These are phyloP conservation scores for Debaryomyces hansenii DNA, from an alignment of 805 yeast species.

Conservation along the genomic window DNA sequence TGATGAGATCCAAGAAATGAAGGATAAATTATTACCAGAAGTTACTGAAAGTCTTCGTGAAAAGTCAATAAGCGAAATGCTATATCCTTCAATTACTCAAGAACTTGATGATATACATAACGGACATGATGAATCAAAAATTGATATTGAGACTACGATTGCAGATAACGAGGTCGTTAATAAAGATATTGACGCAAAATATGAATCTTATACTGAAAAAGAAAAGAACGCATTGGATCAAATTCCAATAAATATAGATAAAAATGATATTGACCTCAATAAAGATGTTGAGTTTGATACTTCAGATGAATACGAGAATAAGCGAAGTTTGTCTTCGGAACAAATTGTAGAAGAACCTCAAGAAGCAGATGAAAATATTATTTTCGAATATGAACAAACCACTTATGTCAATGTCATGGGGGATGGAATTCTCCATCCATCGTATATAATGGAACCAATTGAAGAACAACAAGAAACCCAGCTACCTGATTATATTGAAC, in stretches of 20 bases:
- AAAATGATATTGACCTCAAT: constrained; percentile 1
- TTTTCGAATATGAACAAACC: neutral
- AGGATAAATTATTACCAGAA: too few relatives aligned
- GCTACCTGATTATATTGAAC: neutral
- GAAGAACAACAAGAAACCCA: neutral
- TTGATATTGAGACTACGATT: constrained; percentile 14
- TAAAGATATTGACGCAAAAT: neutral
- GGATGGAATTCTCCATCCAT: constrained; percentile 3
- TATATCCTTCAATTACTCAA: neutral
- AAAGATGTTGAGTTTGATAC: neutral
- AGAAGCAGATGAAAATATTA: constrained; percentile 17
- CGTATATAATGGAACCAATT: constrained; percentile 6
- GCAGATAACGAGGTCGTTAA: constrained; percentile 19
- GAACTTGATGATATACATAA: neutral
- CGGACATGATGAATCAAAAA: constrained; percentile 15
- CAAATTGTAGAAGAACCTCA: constrained; percentile 11
- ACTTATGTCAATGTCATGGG: neutral
- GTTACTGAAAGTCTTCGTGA: neutral
- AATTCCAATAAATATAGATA: too few relatives aligned
- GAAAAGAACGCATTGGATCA: constrained; percentile 8
- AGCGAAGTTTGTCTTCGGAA: constrained; percentile 7
- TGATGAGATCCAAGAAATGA: too few relatives aligned
- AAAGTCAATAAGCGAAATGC: neutral
- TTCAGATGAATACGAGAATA: constrained; percentile 15
- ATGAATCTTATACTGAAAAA: constrained; percentile 3